These are phyloP conservation scores for Mycothermus thermophilus DNA, from an alignment of 495 filamentous ascomycete species.

Conservation along the genomic window DNA sequence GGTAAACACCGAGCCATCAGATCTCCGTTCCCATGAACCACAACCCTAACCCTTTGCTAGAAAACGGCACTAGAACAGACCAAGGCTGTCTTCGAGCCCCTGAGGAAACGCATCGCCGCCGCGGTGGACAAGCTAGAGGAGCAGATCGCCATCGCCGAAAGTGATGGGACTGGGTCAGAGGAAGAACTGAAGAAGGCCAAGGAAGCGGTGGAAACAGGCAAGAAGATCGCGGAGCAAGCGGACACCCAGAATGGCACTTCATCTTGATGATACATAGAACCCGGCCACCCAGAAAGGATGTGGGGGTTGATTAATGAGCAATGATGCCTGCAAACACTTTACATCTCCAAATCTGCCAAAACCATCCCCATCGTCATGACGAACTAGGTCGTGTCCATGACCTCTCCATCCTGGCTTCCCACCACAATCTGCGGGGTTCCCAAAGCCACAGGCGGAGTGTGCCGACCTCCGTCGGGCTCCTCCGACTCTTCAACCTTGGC, in stretches of 20 bases:
- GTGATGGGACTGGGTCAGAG: constrained; percentile 42
- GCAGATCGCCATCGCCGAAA: constrained; percentile 37
- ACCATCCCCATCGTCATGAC: no score
- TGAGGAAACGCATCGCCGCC: constrained; percentile 50
- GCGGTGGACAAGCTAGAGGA: constrained; percentile 57
- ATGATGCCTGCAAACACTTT: no score
- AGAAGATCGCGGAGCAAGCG: constrained; percentile 21
- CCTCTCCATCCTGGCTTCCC: constrained; percentile 44
- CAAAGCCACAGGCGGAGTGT: constrained; percentile 25
- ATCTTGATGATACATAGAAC: no score
- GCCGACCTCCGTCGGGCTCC: constrained; percentile 20
- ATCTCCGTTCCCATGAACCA: not conserved
- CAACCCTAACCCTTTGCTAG: constrained; percentile 34
- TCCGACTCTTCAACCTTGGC: constrained; percentile 25
- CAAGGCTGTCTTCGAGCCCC: constrained; percentile 55
- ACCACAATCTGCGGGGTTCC: constrained; percentile 37
- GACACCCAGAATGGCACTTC: no score
- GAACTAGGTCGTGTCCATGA: constrained; percentile 53
- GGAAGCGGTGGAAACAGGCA: constrained; percentile 30
- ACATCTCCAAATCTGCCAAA: no score
- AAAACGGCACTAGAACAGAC: constrained; percentile 68
- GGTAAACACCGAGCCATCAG: constrained; percentile 34
- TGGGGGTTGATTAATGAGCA: not conserved
- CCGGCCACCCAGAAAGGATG: no score
- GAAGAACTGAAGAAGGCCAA: constrained; percentile 50